phyloP scores from a whole-genome alignment of 306 rosid genomes.

The Glycyrrhiza uralensis region DNA sequence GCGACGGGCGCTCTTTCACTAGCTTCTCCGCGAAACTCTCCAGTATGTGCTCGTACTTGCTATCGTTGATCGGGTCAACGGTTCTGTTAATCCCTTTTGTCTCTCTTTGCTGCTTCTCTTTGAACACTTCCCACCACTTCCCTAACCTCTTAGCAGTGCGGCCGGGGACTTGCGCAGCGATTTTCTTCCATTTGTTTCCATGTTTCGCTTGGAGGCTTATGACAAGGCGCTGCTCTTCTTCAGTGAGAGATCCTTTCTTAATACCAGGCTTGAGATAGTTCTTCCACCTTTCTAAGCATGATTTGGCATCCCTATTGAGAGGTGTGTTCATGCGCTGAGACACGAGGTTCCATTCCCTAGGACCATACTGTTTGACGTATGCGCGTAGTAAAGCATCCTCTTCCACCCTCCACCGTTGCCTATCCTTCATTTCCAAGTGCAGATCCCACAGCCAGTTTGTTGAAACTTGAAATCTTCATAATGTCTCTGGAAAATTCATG shows the following conservation, averaged over 20 bases:
- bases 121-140: constrained; percentile 96
- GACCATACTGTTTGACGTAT: constrained; percentile 80
- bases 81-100: constrained; percentile 52
- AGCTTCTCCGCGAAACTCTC: constrained; percentile 76
- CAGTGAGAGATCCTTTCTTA: constrained; percentile 79
- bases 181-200: constrained; percentile 90
- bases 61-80: constrained; percentile 53
- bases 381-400: constrained; percentile 80
- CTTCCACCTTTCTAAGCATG: constrained; percentile 92
- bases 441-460: constrained; percentile 51
- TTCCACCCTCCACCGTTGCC: constrained; percentile 79
- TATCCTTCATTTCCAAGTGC: constrained; percentile 79
- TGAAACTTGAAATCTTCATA: constrained; percentile 58
- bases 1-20: constrained; percentile 49
- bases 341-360: constrained; percentile 89
- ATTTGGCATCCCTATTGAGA: constrained; percentile 72
- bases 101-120: constrained; percentile 79
- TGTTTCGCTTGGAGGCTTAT: constrained; percentile 73
- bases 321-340: constrained; percentile 82
- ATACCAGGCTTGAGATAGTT: constrained; percentile 84
- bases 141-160: constrained; percentile 85
- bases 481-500: constrained; percentile 45
- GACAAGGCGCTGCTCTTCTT: constrained; percentile 77
- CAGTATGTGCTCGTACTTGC: constrained; percentile 68
- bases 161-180: constrained; percentile 78